A percentile compares a stretch with the other conserved stretches of the same genome.
Conservation (phyloP, 225 moss, liverwort and hornwort species). For the Antitrichia curtipendula region DNA sequence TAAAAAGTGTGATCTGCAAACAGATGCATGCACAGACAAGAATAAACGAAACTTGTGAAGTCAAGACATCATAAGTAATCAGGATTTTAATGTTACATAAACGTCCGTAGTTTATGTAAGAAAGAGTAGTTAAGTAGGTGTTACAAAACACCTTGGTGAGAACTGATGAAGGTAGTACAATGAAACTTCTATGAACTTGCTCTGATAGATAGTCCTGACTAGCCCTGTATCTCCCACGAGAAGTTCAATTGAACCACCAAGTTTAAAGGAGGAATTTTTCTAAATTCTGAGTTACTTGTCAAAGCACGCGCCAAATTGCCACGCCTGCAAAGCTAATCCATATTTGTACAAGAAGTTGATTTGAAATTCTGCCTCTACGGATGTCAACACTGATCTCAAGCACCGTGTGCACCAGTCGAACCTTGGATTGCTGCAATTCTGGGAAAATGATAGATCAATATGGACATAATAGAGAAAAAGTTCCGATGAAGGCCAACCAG, state of each 20-base stretch:
- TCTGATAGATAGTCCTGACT: background rate
- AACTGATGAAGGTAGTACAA: background rate
- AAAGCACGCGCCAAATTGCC: background rate
- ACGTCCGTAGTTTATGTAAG: background rate
- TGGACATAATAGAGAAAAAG: background rate
- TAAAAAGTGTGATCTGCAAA: background rate
- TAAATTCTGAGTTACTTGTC: background rate
- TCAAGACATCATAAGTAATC: background rate
- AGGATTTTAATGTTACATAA: background rate
- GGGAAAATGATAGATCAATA: slow-evolving; percentile 6
- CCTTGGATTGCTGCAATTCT: background rate
- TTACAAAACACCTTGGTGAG: background rate
- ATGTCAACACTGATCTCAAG: background rate
- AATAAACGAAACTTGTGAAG: background rate
- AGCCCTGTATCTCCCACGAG: background rate
- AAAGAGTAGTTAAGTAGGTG: background rate
- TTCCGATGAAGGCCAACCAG: background rate
- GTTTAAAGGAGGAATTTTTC: background rate
- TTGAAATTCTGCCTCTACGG: background rate
- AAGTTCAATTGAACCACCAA: slow-evolving; percentile 14
- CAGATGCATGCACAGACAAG: background rate
- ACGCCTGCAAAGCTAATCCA: slow-evolving; percentile 1
- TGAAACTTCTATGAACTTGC: slow-evolving; percentile 1
- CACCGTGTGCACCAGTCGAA: background rate
- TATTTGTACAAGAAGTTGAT: slow-evolving; percentile 23